Evolutionary conservation across 108 stramenopile species (phyloP), one percentile per base, ranked within the genome.

Genomic region (Thalassiosira profunda): DNA sequence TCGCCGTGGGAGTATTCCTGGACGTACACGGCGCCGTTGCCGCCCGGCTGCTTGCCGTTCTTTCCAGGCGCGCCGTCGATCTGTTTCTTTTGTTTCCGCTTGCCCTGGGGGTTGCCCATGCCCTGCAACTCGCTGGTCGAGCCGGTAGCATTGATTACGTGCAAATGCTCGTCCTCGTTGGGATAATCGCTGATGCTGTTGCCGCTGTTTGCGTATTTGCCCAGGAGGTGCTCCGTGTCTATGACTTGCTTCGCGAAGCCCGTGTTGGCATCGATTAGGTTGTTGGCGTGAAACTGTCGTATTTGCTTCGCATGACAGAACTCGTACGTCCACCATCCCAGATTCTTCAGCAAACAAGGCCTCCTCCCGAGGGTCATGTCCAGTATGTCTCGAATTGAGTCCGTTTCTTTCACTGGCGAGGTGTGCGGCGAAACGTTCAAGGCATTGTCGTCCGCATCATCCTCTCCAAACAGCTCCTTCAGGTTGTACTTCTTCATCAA

Each of bases 1-100:
- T 88, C 85, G 0, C 93, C 93, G 25, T 67, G 58, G 3, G 52
- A 72, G 53, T 90, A 95, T 74, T 95, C 93, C 58, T 89, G 80
- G 42, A 63, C 40, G 33, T 79, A 90, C 20, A 82, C 87, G 8
- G 93, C 86, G 21, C 86, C 88, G 42, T 87, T 87, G 0, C 84
- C 87, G 23, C 86, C 81, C n/a, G 74, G 26, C 15, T 59, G 34
- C 34, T 44, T 21, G 1, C 56, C 17, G 29, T 60, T 73, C 37
- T 51, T 40, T n/a, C 58, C 47, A 18, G 42, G 36, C 10, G 30
- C 52, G 45, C 47, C 63, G 1, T 55, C 30, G 10, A 37, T 45
- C 18, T 37, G 59, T 20, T 21, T 14, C 41, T 47, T 46, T 18
- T 25, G 30, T 67, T 29, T 42, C 21, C 44, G 47, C 15, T 54